phyloP scores from a whole-genome alignment of 768 basidiomycete genomes.

The Leccinum longicurvipes region DNA sequence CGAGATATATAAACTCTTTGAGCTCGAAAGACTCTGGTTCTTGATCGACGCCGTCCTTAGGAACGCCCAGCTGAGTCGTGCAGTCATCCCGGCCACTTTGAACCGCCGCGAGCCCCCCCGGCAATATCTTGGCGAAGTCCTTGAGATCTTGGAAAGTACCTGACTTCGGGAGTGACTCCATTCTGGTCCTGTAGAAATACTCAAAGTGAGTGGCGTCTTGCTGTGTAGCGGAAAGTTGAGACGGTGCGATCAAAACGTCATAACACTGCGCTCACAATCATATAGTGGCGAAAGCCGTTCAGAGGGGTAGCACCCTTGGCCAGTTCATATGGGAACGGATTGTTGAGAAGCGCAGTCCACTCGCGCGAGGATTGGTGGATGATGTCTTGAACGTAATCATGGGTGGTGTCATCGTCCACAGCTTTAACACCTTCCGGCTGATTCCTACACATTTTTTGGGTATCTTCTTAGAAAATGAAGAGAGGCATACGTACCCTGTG shows the following conservation, averaged over 20 bases:
- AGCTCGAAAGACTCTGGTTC: neutral
- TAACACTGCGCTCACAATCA: neutral
- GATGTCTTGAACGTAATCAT: slow-evolving; percentile 2
- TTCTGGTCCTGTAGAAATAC: slow-evolving; percentile 1
- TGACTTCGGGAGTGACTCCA: neutral
- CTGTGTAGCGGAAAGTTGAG: neutral
- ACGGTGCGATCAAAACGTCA: neutral
- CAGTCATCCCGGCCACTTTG: neutral
- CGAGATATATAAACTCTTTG: neutral
- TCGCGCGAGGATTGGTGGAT: neutral
- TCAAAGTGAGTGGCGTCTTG: slow-evolving; percentile 8
- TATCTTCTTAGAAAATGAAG: neutral
- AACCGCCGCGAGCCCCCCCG: neutral
- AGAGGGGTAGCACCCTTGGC: neutral
- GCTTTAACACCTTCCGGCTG: neutral
- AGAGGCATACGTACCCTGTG: neutral
- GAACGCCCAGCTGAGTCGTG: neutral
- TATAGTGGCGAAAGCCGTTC: slow-evolving; percentile 7
- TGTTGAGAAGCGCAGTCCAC: neutral
- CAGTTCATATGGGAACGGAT: neutral
- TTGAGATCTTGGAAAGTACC: slow-evolving; percentile 1
- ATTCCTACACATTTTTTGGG: neutral
- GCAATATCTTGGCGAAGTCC: neutral
- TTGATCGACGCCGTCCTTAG: neutral
- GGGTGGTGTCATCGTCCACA: too few relatives aligned